Evolutionary conservation across 805 yeast species (phyloP).

Genomic region (Ogataea glucozyma): DNA sequence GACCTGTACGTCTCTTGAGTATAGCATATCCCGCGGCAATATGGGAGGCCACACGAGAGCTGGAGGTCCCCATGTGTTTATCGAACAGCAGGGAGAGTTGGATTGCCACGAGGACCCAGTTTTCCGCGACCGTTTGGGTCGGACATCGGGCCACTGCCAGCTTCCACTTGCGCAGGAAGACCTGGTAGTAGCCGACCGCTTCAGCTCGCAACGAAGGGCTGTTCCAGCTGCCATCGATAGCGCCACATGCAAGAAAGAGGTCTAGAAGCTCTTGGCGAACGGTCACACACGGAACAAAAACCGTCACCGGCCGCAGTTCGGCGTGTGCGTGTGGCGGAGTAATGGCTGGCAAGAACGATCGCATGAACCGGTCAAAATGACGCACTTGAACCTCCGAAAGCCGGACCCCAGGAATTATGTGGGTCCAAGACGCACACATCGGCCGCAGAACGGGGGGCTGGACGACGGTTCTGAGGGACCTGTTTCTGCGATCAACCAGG

Average conservation of each 20-base stretch:
- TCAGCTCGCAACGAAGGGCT: neutral
- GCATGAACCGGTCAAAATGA: conserved; percentile 8
- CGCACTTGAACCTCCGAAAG: neutral
- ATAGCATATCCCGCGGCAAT: conserved; percentile 5
- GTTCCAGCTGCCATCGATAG: conserved; percentile 10
- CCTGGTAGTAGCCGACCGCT: conserved; percentile 7
- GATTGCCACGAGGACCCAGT: conserved; percentile 12
- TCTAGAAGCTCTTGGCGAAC: conserved; percentile 9
- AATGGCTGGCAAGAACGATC: conserved; percentile 10
- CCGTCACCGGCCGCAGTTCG: conserved; percentile 11
- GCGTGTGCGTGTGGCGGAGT: conserved; percentile 14
- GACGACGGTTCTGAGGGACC: too few relatives aligned
- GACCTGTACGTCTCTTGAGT: too few relatives aligned
- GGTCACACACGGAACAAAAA: conserved; percentile 12
- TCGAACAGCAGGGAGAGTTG: conserved; percentile 13
- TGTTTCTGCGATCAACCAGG: conserved; percentile 8
- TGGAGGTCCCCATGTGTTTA: conserved; percentile 10
- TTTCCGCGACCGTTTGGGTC: conserved; percentile 1
- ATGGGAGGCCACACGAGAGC: conserved; percentile 6
- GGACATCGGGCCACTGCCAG: neutral
- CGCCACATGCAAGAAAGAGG: conserved; percentile 16
- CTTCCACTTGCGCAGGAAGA: conserved; percentile 5
- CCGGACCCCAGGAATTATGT: conserved; percentile 4
- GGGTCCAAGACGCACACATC: neutral
- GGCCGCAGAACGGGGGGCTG: neutral